Conservation (phyloP, 116 monocot genomes). For the Zostera marina region DNA sequence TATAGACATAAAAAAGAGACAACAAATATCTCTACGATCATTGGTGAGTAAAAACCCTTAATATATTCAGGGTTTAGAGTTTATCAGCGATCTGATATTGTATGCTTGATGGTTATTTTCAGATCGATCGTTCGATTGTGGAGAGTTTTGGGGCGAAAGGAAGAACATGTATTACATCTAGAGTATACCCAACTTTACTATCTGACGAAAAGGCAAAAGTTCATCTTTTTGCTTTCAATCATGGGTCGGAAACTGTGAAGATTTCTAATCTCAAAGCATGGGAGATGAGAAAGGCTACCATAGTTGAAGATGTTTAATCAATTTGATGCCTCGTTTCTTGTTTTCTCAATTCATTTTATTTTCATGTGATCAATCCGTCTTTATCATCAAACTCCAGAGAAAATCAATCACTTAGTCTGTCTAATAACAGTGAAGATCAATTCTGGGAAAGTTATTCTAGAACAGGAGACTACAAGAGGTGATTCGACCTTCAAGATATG, state of each 20-base stretch:
- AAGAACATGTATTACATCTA: constrained; percentile 54
- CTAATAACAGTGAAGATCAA: too few relatives aligned
- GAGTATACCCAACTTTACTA: constrained; percentile 39
- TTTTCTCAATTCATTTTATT: too few relatives aligned
- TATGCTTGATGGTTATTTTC: constrained; percentile 1
- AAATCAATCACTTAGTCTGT: too few relatives aligned
- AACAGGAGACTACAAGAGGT: too few relatives aligned
- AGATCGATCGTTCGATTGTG: constrained; percentile 61
- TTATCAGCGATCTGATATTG: too few relatives aligned
- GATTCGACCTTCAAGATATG: too few relatives aligned
- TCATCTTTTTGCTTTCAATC: constrained; percentile 35
- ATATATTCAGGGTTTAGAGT: neutral
- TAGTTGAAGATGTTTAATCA: too few relatives aligned
- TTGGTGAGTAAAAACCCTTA: constrained; percentile 15
- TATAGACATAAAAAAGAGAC: constrained; percentile 21
- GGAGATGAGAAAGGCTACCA: constrained; percentile 16
- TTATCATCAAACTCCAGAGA: too few relatives aligned
- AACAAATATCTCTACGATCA: constrained; percentile 26
- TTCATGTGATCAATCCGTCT: too few relatives aligned
- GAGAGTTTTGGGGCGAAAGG: constrained; percentile 80
- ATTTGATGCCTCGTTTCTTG: too few relatives aligned
- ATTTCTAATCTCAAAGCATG: constrained; percentile 29
- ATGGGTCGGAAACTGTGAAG: constrained; percentile 21
- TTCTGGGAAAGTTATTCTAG: too few relatives aligned
- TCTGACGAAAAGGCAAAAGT: constrained; percentile 1